Evolutionary conservation across 805 yeast genomes (phyloP).

Genomic region (Kazachstania martiniae): DNA sequence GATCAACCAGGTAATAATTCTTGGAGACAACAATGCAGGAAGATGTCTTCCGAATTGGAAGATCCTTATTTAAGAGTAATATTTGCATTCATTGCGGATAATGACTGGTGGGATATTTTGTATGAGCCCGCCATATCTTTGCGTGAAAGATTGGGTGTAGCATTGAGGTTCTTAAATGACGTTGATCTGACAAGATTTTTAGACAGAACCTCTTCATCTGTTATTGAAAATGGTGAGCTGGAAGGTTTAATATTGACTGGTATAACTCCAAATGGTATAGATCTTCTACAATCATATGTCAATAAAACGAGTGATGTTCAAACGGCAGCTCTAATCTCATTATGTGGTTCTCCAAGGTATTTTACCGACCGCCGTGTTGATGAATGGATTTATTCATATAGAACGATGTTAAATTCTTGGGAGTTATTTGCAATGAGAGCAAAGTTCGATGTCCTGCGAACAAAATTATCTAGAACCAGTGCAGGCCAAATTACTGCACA

Average conservation of each 20-base stretch:
- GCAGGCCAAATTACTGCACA: constrained; percentile 38
- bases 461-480: constrained; percentile 46
- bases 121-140: constrained; percentile 84
- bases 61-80: constrained; percentile 86
- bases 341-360: constrained; percentile 77
- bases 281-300: constrained; percentile 74
- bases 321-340: constrained; percentile 72
- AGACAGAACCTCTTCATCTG: constrained; percentile 57
- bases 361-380: constrained; percentile 64
- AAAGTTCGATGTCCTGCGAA: constrained; percentile 69
- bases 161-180: constrained; percentile 75
- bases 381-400: constrained; percentile 66
- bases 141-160: constrained; percentile 83
- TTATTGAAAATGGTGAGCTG: constrained; percentile 68
- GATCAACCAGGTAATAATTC: constrained; percentile 45
- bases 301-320: constrained; percentile 86
- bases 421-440: constrained; percentile 68
- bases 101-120: constrained; percentile 92
- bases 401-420: constrained; percentile 70
- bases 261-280: constrained; percentile 75
- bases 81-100: constrained; percentile 87
- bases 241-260: constrained; percentile 91
- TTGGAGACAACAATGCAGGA: constrained; percentile 90
- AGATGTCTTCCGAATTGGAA: constrained; percentile 76
- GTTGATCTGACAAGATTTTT: constrained; percentile 65